Base-by-base conservation (phyloP, 805 yeast genomes). In the Spathaspora hagerdaliae region DNA sequence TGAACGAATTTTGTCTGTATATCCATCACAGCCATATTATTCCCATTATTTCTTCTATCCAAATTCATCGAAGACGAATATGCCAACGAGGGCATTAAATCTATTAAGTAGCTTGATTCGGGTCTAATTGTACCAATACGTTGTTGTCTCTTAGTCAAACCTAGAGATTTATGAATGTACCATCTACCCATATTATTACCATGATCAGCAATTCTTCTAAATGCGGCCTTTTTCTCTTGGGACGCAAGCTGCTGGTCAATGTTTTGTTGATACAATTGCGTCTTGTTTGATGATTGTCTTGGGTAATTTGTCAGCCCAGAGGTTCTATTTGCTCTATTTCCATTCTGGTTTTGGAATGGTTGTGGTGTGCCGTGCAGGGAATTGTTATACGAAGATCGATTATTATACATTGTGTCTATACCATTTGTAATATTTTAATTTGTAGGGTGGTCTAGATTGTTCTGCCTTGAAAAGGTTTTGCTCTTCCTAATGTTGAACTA, bases 1-100 rank as follows among this genome's bases (percentile, higher is more conserved):
- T 92, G 98, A 4, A 89, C 94, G 62, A 92, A 90, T 57, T 90
- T 90, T 27, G 87, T 78, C 41, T 83, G 82, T 8, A 83, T 61
- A 58, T 90, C 90, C 48, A 85, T 69, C 1, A 80, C 67, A 0
- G 83, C 79, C 56, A 64, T 50, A 41, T 65, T 65, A 14, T 64
- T 63, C 34, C 53, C 56, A 41, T 58, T 59, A 35, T 59, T 56
- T 35, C 55, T 53, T 31, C 55, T 51, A 36, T 45, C 38, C 27
- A 54, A 50, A 31, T 71, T 67, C 9, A 63, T 57, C 36, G 67
- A 59, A 12, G 62, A 56, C 4, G 70, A 60, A 56, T 83, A 80
- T 11, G 87, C 83, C 33, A 69, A 61, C 2, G 94, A 81, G 9
- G 96, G 90, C 39, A 84, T 68, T 38, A 86, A 51, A 52, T 82